Evolutionary conservation across 768 basidiomycete species (phyloP).

Genomic region (Tricholoma matsutake): DNA sequence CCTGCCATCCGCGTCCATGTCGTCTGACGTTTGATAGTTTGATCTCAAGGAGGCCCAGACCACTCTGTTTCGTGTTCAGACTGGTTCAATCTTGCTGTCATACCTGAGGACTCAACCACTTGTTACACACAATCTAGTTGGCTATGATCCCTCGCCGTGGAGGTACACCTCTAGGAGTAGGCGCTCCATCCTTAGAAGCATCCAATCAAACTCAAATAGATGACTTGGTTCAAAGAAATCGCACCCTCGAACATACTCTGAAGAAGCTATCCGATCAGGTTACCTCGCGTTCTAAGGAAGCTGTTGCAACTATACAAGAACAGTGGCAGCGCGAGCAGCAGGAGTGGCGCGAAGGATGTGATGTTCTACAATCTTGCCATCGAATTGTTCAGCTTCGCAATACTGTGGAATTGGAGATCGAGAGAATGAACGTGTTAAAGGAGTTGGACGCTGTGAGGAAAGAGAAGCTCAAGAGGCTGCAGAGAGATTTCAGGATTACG

Average conservation of each 20-base stretch:
- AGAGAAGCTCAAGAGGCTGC: conserved; percentile 57
- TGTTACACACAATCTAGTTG: not conserved
- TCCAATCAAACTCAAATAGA: conserved; percentile 68
- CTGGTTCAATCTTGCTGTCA: not conserved
- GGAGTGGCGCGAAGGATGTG: conserved; percentile 62
- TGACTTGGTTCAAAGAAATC: conserved; percentile 68
- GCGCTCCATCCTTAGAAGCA: conserved; percentile 48
- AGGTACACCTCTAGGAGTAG: conserved; percentile 20
- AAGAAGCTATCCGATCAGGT: conserved; percentile 53
- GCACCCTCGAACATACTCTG: conserved; percentile 58
- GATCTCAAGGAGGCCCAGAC: not conserved
- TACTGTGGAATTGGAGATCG: conserved; percentile 50
- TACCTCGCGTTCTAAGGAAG: conserved; percentile 37
- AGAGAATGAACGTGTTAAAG: conserved; percentile 46
- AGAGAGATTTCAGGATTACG: conserved; percentile 66
- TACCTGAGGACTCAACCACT: not conserved
- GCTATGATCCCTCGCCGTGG: conserved; percentile 17
- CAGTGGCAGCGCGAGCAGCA: conserved; percentile 51
- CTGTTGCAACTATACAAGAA: conserved; percentile 41
- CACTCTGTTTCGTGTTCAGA: not conserved
- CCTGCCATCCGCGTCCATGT: not conserved
- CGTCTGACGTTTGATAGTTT: not conserved
- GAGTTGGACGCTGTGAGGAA: conserved; percentile 51
- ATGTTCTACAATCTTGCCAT: conserved; percentile 59
- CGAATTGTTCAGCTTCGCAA: conserved; percentile 62